Evolutionary conservation across 805 yeast species (phyloP).

Genomic region (Zygosaccharomyces lentus): DNA sequence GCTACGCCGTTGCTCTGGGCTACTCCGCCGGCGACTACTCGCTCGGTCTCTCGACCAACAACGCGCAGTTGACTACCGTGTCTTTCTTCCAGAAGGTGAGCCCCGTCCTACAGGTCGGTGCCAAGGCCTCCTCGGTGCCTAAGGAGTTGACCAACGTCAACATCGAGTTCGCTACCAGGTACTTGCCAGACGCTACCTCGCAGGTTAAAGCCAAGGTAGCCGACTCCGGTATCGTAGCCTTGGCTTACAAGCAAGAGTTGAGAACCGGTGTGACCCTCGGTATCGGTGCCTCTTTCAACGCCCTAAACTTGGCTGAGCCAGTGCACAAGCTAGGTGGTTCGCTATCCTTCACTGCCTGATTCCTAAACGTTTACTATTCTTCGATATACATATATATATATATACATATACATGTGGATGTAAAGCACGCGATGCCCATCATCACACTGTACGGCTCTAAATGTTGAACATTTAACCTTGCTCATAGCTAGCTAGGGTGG

Average conservation of each 20-base stretch:
- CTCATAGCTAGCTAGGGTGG: too few relatives aligned
- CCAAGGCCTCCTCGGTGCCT: conserved; percentile 94
- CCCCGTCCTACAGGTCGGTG: conserved; percentile 92
- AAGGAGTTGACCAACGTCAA: conserved; percentile 68
- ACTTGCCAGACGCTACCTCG: conserved; percentile 79
- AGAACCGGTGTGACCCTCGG: conserved; percentile 97
- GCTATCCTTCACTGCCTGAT: conserved; percentile 83
- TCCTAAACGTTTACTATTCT: conserved; percentile 2
- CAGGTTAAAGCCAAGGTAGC: conserved; percentile 96
- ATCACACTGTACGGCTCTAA: background rate
- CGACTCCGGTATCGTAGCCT: conserved; percentile 90
- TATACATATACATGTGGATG: background rate
- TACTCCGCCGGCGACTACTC: conserved; percentile 86
- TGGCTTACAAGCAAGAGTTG: conserved; percentile 89
- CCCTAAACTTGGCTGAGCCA: conserved; percentile 90
- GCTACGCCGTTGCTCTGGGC: conserved; percentile 90
- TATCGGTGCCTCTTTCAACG: conserved; percentile 94
- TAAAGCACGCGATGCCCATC: background rate
- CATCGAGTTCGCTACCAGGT: conserved; percentile 94
- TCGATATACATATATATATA: background rate
- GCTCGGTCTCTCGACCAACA: conserved; percentile 64
- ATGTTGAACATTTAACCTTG: background rate
- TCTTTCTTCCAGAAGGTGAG: conserved; percentile 96
- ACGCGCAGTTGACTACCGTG: conserved; percentile 85
- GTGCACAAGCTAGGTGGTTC: conserved; percentile 98